phyloP scores from a whole-genome alignment of 2,329 filamentous ascomycete genomes.

The Penicillium sp. region DNA sequence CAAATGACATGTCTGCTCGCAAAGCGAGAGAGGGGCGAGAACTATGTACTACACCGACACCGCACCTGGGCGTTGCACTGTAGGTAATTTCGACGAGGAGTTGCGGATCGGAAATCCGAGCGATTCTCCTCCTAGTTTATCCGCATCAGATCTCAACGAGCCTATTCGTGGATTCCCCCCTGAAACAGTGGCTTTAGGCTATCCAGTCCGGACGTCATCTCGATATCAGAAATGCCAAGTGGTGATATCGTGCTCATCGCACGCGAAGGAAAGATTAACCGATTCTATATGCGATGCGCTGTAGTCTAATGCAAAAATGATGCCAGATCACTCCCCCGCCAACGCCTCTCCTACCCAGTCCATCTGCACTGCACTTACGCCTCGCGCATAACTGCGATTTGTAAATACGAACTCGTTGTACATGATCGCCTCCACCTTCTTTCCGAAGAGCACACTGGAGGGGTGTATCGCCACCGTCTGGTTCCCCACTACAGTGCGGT shows the following conservation, averaged over 20 bases:
- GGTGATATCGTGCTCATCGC: background rate
- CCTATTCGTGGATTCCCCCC: background rate
- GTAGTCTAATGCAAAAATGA: slow-evolving; percentile 2
- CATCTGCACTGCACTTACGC: slow-evolving; percentile 66
- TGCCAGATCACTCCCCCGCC: slow-evolving; percentile 28
- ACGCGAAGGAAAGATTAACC: background rate
- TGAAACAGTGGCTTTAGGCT: slow-evolving; percentile 1
- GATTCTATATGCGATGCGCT: slow-evolving; percentile 1
- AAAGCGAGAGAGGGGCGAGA: background rate
- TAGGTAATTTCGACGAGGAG: background rate
- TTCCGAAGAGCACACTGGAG: slow-evolving; percentile 63
- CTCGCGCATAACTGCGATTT: slow-evolving; percentile 65
- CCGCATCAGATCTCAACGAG: background rate
- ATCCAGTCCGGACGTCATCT: slow-evolving; percentile 7
- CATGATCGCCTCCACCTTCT: slow-evolving; percentile 66
- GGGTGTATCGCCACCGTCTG: slow-evolving; percentile 68
- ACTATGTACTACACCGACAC: background rate
- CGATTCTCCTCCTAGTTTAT: background rate
- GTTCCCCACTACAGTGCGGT: slow-evolving; percentile 65
- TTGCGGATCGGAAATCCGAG: background rate
- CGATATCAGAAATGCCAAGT: slow-evolving; percentile 14
- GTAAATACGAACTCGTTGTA: slow-evolving; percentile 71
- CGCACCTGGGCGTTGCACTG: too few species aligned
- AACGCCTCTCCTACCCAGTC: slow-evolving; percentile 63
- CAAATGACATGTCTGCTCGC: background rate